These are phyloP conservation scores for Diaporthe velutina DNA, from an alignment of 2,329 filamentous ascomycete genomes.

Conservation along the genomic window DNA sequence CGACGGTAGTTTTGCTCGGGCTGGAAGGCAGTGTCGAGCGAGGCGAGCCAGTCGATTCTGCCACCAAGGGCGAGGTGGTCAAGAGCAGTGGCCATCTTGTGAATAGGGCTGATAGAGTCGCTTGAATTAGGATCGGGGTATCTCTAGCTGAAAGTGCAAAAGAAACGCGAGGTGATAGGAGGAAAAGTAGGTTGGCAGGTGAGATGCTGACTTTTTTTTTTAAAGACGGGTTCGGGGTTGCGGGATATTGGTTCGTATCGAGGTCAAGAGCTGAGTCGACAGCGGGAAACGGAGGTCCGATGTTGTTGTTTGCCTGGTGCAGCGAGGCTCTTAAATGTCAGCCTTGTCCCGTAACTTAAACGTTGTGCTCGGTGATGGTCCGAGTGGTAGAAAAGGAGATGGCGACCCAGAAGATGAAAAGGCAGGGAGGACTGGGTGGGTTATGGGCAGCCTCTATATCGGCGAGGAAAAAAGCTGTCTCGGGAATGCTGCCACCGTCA, in stretches of 20 bases:
- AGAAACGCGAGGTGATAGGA: not conserved
- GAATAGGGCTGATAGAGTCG: not conserved
- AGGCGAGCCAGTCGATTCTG: conserved; percentile 74
- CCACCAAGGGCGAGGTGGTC: conserved; percentile 87
- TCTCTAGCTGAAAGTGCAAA: not conserved
- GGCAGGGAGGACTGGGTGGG: conserved; percentile 30
- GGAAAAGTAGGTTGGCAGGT: not conserved
- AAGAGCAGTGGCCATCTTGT: conserved; percentile 76
- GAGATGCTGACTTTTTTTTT: not conserved
- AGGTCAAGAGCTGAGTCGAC: conserved; percentile 1
- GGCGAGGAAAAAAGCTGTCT: conserved; percentile 40
- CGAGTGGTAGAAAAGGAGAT: conserved; percentile 35
- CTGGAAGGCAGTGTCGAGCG: conserved; percentile 88
- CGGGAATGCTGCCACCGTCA: conserved; percentile 35
- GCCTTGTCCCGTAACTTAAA: conserved; percentile 2
- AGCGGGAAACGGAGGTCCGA: conserved; percentile 23
- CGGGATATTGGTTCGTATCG: conserved; percentile 6
- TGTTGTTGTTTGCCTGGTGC: conserved; percentile 10
- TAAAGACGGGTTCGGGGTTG: not conserved
- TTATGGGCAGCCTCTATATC: conserved; percentile 38
- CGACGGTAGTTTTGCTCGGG: conserved; percentile 93
- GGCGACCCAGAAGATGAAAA: conserved; percentile 23
- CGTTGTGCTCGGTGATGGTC: conserved; percentile 35
- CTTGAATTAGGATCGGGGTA: not conserved
- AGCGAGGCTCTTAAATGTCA: conserved; percentile 28